Percentiles rank a stretch among this genome's conserved stretches.
phyloP scores from a whole-genome alignment of 768 basidiomycete genomes.

The Royoungia palumana region DNA sequence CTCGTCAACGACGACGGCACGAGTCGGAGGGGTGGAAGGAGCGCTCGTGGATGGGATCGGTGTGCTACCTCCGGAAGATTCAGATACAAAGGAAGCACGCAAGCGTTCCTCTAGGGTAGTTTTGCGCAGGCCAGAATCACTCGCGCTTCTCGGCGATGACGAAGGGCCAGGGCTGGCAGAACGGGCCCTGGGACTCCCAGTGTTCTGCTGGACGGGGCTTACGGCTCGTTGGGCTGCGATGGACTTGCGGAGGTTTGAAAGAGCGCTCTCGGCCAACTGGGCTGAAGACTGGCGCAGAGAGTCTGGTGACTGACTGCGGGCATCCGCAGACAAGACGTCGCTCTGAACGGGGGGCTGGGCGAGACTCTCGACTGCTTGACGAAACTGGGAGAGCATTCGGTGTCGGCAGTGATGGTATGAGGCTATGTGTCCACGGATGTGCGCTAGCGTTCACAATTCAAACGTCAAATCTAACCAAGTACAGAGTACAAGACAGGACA shows the following conservation, averaged over 20 bases:
- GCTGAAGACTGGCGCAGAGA: slow-evolving; percentile 38
- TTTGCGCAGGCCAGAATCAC: slow-evolving; percentile 39
- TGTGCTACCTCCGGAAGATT: slow-evolving; percentile 45
- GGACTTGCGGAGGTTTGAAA: slow-evolving; percentile 62
- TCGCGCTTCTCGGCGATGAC: slow-evolving; percentile 9
- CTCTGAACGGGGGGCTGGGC: too few species aligned
- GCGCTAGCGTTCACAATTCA: neutral
- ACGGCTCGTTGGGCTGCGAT: slow-evolving; percentile 49
- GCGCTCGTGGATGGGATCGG: slow-evolving; percentile 39
- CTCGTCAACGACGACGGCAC: slow-evolving; percentile 21
- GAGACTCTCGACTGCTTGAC: slow-evolving; percentile 68
- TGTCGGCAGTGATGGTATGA: neutral
- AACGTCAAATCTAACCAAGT: neutral
- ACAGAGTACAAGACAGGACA: neutral
- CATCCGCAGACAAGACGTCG: slow-evolving; percentile 20
- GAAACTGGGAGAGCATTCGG: slow-evolving; percentile 71
- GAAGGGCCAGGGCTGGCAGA: slow-evolving; percentile 26
- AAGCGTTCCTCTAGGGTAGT: slow-evolving; percentile 73
- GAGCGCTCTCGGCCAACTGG: slow-evolving; percentile 59
- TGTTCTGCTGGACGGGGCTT: slow-evolving; percentile 34
- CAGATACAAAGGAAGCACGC: slow-evolving; percentile 60
- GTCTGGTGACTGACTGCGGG: slow-evolving; percentile 40
- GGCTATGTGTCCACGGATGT: too few species aligned
- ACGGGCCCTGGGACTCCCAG: slow-evolving; percentile 16
- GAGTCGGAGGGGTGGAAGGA: slow-evolving; percentile 37